A percentile compares a stretch with the other conserved stretches of the same genome.
phyloP scores from a whole-genome alignment of 495 filamentous ascomycete species.

The Neurospora sp. region DNA sequence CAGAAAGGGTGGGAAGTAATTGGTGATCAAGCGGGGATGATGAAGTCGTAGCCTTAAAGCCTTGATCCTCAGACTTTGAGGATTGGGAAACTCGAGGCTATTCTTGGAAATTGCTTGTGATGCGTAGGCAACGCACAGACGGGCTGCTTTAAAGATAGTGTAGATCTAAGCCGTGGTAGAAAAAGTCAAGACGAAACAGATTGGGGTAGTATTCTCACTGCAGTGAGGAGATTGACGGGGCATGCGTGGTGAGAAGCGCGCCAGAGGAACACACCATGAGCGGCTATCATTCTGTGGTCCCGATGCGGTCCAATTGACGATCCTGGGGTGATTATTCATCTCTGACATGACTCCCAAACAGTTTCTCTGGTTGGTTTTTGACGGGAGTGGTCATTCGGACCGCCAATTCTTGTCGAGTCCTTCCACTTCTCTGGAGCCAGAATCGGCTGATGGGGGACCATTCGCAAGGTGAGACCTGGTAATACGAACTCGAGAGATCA shows the following conservation, averaged over 20 bases:
- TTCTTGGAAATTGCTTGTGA: neutral
- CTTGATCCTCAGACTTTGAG: neutral
- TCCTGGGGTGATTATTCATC: neutral
- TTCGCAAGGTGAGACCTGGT: neutral
- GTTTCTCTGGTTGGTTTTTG: neutral
- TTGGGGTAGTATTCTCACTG: neutral
- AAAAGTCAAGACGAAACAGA: neutral
- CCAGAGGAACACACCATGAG: neutral
- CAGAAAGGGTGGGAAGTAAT: slow-evolving; percentile 1
- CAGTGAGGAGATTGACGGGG: neutral
- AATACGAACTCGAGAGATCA: neutral
- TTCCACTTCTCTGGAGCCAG: neutral
- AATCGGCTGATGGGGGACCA: neutral
- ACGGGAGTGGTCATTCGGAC: neutral
- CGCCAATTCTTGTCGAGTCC: neutral
- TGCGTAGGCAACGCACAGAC: neutral
- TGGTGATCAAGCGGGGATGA: neutral
- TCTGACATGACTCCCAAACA: neutral
- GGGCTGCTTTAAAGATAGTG: neutral
- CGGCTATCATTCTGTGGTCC: neutral
- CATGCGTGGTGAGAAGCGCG: neutral
- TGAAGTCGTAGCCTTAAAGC: neutral
- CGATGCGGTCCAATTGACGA: neutral
- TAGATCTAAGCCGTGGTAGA: neutral
- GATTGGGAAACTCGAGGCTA: neutral